Conservation (phyloP, 352 stramenopile species). For the Globisporangium sylvaticum region DNA sequence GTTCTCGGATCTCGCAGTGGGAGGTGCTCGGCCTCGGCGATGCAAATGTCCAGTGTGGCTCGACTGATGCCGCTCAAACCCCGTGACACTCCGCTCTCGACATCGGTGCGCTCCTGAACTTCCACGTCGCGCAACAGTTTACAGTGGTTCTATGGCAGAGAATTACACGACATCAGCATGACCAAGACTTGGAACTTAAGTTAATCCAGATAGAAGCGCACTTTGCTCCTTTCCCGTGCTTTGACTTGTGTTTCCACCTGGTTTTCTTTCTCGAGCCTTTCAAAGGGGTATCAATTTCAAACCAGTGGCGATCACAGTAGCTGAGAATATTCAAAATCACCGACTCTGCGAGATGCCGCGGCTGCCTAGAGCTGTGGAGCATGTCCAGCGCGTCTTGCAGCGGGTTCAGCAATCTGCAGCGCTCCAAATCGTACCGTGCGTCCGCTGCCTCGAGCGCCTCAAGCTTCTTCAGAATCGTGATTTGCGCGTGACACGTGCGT, state of each 20-base stretch:
- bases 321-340: conserved; percentile 41
- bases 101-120: conserved; percentile 28
- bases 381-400: conserved; percentile 31
- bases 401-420: conserved; percentile 19
- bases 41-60: conserved; percentile 31
- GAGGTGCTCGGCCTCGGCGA: conserved; percentile 47
- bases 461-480: conserved; percentile 38
- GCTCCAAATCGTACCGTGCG: conserved; percentile 31
- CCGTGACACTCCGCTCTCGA: conserved; percentile 23
- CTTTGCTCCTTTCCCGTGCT: neutral
- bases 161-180: neutral
- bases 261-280: neutral
- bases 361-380: conserved; percentile 24
- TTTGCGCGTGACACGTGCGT: conserved; percentile 27
- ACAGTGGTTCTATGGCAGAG: conserved; percentile 19
- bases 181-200: neutral
- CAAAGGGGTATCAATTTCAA: conserved; percentile 20
- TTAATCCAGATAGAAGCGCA: neutral
- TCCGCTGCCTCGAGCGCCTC: conserved; percentile 32
- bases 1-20: conserved; percentile 43
- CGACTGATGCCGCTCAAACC: conserved; percentile 26
- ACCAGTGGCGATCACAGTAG: conserved; percentile 61
- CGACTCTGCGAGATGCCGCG: conserved; percentile 23
- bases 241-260: conserved; percentile 8
- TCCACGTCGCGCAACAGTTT: conserved; percentile 16